These are phyloP conservation scores for Kwoniella bestiolae DNA, from an alignment of 768 basidiomycete genomes.

Conservation along the genomic window DNA sequence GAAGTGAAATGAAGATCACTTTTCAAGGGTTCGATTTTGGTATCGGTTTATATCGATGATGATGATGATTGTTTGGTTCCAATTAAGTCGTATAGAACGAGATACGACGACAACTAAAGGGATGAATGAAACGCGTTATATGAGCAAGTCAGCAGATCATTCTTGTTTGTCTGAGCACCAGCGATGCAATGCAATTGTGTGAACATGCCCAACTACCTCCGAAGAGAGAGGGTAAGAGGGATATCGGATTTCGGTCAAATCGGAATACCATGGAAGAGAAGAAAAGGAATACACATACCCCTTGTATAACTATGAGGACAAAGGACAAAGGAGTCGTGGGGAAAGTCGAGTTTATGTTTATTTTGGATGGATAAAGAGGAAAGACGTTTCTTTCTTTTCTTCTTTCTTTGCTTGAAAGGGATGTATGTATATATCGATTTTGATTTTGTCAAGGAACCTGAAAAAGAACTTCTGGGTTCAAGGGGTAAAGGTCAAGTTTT, in stretches of 20 bases:
- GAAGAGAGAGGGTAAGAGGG: not conserved
- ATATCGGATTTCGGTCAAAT: constrained; percentile 4
- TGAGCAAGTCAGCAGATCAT: constrained; percentile 9
- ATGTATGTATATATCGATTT: constrained; percentile 1
- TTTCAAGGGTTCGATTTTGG: not conserved
- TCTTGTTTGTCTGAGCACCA: not conserved
- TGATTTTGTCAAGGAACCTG: too few species aligned
- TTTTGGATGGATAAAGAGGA: not conserved
- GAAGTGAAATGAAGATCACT: not conserved
- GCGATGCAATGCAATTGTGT: not conserved
- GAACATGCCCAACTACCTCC: not conserved
- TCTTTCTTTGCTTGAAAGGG: not conserved
- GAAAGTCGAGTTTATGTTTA: not conserved
- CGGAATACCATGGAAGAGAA: not conserved
- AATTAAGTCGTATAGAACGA: not conserved
- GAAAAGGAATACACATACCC: constrained; percentile 3
- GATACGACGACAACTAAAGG: not conserved
- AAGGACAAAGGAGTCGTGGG: constrained; percentile 6
- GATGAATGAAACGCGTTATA: constrained; percentile 1
- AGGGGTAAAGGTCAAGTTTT: not conserved
- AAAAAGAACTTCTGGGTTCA: constrained; percentile 1
- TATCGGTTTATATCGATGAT: not conserved
- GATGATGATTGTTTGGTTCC: not conserved
- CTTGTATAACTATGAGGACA: not conserved
- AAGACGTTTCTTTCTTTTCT: not conserved